A percentile compares a stretch with the other conserved stretches of the same genome.
These are phyloP conservation scores for Phanerodontia chrysosporium DNA, from an alignment of 768 basidiomycete species.

Conservation along the genomic window DNA sequence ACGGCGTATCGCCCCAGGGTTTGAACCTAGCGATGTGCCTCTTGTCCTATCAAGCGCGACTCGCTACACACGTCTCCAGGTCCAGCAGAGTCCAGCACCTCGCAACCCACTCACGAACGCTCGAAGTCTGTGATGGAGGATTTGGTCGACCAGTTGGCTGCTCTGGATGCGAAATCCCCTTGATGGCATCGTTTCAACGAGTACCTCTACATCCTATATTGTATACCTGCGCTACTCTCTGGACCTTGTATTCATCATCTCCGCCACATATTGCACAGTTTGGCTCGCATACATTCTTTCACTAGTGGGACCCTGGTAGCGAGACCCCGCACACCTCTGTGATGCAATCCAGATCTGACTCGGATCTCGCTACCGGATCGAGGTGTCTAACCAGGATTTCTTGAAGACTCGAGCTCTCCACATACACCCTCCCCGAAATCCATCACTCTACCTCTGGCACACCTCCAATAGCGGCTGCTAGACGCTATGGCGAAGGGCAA, in stretches of 20 bases:
- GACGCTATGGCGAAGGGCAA: slow-evolving; percentile 55
- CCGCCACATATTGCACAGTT: too few relatives aligned
- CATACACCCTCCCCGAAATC: neutral
- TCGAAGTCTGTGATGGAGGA: slow-evolving; percentile 71
- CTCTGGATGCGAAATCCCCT: slow-evolving; percentile 42
- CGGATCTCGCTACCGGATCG: slow-evolving; percentile 8
- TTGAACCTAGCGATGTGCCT: slow-evolving; percentile 59
- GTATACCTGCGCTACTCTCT: neutral
- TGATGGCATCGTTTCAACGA: neutral
- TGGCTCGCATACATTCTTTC: too few relatives aligned
- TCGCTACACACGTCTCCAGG: slow-evolving; percentile 21
- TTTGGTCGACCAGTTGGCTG: slow-evolving; percentile 76
- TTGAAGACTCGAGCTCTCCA: neutral
- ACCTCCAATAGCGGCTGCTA: neutral
- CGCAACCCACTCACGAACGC: slow-evolving; percentile 7
- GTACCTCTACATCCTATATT: neutral
- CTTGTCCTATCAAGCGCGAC: slow-evolving; percentile 47
- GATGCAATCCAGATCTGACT: slow-evolving; percentile 10
- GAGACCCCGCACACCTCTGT: slow-evolving; percentile 2
- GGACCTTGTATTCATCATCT: neutral
- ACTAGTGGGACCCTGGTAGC: too few relatives aligned
- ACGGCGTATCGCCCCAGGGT: slow-evolving; percentile 78
- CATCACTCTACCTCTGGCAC: neutral
- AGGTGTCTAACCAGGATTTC: neutral
- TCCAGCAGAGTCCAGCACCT: slow-evolving; percentile 14